Evolutionary conservation across 2,329 filamentous ascomycete genomes (phyloP), one percentile per base, ranked within the genome.

Genomic region (Leptodontidium sp.): DNA sequence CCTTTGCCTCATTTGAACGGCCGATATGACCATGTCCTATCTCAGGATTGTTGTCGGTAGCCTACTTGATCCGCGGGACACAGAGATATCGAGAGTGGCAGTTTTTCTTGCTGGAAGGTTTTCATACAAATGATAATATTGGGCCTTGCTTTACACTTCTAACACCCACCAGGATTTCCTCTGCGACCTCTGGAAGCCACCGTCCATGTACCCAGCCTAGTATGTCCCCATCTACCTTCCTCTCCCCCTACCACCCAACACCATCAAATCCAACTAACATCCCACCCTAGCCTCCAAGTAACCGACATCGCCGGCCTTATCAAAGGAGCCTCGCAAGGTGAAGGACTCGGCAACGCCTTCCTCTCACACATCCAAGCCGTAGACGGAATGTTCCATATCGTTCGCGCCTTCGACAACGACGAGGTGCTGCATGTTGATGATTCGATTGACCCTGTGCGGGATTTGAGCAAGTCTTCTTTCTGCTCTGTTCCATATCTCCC

Each of bases 381-480:
- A 2, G 82, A 83, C 50, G 82, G 82, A 71, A 82, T 83, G 76
- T 83, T 79, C 72, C 82, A 83, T 69, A 79, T 83, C 72, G 82
- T 83, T 49, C 78, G 81, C 72, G 82, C 82, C 4, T 83, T 83
- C 65, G 82, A 83, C 53, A 83, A 83, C 61, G 80, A 83, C 64
- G 78, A 83, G 65, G 81, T 83, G 15, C 70, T 83, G 65, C 82
- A 83, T 53, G 82, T 83, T n/a, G 82, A 83, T 68, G 81, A 83
- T 72, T 82, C 81, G 8, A 81, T 83, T 64, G 82, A 83, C 71
- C 82, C 82, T 21, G 80, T 82, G 24, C 77, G 82, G 5, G 82
- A 83, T 70, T 75, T 83, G 73, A 74, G 81, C 80, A 14, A 75
- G 79, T 78, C 67, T 12, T 71, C 32, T 45, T 21, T n/a, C 53